Evolutionary conservation across 257 asterid species (phyloP).

Genomic region (Primulina eburnea): DNA sequence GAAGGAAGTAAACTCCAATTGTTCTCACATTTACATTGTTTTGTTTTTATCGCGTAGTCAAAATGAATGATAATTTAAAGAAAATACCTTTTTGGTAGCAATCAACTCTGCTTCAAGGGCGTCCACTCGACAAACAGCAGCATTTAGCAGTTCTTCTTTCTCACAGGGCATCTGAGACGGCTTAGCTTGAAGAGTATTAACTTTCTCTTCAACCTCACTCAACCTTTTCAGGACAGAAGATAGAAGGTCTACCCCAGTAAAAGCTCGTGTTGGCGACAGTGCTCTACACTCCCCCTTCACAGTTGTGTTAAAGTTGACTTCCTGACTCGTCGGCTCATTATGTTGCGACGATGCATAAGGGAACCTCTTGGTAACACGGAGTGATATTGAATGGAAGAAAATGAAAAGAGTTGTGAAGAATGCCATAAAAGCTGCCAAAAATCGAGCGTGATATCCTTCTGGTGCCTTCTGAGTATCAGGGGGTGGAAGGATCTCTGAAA

Average conservation of each 20-base stretch:
- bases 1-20: background rate
- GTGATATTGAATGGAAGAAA: conserved; percentile 52
- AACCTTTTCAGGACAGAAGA: conserved; percentile 74
- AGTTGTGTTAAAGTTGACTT: conserved; percentile 43
- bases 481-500: conserved; percentile 40
- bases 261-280: conserved; percentile 76
- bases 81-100: conserved; percentile 84
- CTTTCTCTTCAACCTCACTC: conserved; percentile 87
- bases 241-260: conserved; percentile 74
- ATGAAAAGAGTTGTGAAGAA: conserved; percentile 61
- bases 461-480: conserved; percentile 51
- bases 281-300: conserved; percentile 66
- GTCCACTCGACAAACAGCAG: conserved; percentile 97
- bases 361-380: conserved; percentile 47
- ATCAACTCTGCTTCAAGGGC: conserved; percentile 96
- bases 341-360: conserved; percentile 43
- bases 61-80: background rate
- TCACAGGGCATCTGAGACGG: conserved; percentile 94
- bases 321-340: conserved; percentile 37
- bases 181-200: conserved; percentile 68
- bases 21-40: background rate
- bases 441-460: conserved; percentile 50
- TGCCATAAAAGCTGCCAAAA: conserved; percentile 61
- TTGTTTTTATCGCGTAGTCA: background rate
- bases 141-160: conserved; percentile 87